Conservation (phyloP, 2,329 filamentous ascomycete species). For the Epichloe elymi region DNA sequence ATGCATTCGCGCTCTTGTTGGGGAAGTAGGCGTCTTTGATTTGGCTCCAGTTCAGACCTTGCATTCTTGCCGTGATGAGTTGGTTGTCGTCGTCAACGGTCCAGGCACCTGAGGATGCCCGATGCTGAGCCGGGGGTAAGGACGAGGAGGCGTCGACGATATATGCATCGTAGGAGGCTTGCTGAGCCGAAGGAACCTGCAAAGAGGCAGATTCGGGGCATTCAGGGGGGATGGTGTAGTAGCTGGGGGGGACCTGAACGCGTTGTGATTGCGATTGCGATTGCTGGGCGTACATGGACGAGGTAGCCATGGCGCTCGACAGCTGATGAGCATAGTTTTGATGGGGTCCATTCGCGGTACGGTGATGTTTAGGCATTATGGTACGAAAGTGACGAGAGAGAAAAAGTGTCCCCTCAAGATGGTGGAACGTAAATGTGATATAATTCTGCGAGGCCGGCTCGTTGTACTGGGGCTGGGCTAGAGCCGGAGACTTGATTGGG, state of each 20-base stretch:
- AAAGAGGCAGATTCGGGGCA: conserved; percentile 18
- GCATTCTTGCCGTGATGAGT: conserved; percentile 56
- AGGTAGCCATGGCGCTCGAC: conserved; percentile 27
- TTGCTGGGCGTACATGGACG: conserved; percentile 28
- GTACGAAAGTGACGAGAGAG: conserved; percentile 3
- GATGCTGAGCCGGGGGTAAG: conserved; percentile 34
- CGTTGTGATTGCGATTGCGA: conserved; percentile 26
- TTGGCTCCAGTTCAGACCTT: conserved; percentile 71
- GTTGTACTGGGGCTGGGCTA: background rate
- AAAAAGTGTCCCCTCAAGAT: conserved; percentile 4
- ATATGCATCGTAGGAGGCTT: conserved; percentile 27
- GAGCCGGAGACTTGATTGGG: background rate
- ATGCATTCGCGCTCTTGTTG: conserved; percentile 67
- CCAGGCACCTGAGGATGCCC: conserved; percentile 56
- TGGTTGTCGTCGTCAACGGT: conserved; percentile 59
- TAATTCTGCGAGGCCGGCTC: conserved; percentile 7
- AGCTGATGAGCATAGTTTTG: conserved; percentile 22
- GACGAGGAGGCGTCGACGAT: conserved; percentile 18
- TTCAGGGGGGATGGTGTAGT: conserved; percentile 24
- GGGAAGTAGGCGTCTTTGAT: conserved; percentile 69
- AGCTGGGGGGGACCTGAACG: conserved; percentile 25
- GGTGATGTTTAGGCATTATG: conserved; percentile 34
- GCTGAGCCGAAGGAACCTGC: conserved; percentile 7
- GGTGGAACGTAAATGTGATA: background rate
- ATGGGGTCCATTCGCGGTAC: conserved; percentile 23